Evolutionary conservation across 805 yeast species (phyloP), one percentile per base, ranked within the genome.

Genomic region (Metschnikowia orientalis): DNA sequence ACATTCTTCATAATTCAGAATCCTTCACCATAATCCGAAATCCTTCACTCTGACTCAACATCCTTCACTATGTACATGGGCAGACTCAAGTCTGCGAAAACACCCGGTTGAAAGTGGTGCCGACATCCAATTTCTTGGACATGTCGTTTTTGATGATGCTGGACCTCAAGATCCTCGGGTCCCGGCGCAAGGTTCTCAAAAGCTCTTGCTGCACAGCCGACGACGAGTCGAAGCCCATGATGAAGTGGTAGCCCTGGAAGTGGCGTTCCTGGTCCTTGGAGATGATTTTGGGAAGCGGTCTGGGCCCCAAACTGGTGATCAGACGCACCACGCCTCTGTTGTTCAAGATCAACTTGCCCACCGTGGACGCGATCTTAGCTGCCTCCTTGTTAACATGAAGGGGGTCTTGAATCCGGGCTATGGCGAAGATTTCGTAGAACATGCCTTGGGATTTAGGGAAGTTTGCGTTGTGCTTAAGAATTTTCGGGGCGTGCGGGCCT

Each of bases 241-340:
- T 59, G 51, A 92, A 90, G 49, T 86, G 89, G 38, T 82, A 80
- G 2, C 97, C 97, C 55, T 86, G 89, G 54, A 86, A 86, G 59
- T 89, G 95, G 40, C 77, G 73, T 54, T 89, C 95, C 52, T 88
- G 94, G 52, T 87, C 87, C 53, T 85, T 85, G 45, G 79, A 77
- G 61, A 85, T 73, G 40, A 90, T 73, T 44, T 78, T 81, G 12
- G 97, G 96, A 35, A 92, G 69, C 17, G 79, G 78, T 41, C 75
- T 75, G 25, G 79, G 73, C 1, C 96, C 97, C 56, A 89, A 61
- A 42, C 88, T 82, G 32, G 81, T 74, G 28, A 90, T 75, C 40
- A 77, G 79, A 55, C 97, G 75, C 23, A 90, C 79, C n/a, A 90
- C 90, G 31, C 98, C 98, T 70, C 95, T 86, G 60, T 90, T 89